A percentile compares a stretch with the other conserved stretches of the same genome.
These are phyloP conservation scores for Primulina tabacum DNA, from an alignment of 257 asterid species.

Conservation along the genomic window DNA sequence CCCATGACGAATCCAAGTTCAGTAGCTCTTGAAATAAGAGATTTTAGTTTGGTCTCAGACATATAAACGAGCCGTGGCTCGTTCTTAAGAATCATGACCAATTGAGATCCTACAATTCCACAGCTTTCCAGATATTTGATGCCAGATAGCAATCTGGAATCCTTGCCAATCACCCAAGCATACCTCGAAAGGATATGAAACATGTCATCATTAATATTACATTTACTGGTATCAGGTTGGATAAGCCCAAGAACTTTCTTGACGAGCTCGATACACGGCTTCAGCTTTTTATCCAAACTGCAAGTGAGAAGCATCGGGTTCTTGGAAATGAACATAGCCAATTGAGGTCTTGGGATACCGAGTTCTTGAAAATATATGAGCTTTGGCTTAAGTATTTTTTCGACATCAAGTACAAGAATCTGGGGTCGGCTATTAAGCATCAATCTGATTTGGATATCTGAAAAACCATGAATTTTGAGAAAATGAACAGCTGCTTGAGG, in stretches of 20 bases:
- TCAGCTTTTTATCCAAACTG: neutral
- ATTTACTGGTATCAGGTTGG: neutral
- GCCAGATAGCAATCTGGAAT: slow-evolving; percentile 10
- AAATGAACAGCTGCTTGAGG: neutral
- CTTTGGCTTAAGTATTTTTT: neutral
- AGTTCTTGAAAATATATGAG: neutral
- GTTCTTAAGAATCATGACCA: slow-evolving; percentile 21
- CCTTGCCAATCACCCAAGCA: slow-evolving; percentile 3
- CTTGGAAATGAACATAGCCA: neutral
- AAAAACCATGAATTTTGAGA: neutral
- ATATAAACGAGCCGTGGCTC: slow-evolving; percentile 7
- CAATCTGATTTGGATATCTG: neutral
- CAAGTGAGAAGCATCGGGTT: neutral
- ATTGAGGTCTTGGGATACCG: neutral
- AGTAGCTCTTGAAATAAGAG: slow-evolving; percentile 11
- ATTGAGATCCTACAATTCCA: slow-evolving; percentile 24
- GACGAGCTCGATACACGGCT: neutral
- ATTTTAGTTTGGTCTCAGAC: slow-evolving; percentile 13
- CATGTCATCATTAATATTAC: neutral
- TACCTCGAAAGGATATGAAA: slow-evolving; percentile 23
- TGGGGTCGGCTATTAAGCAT: neutral
- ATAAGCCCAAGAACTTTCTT: neutral
- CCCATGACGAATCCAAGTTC: slow-evolving; percentile 21
- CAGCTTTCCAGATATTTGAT: slow-evolving; percentile 9
- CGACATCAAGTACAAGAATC: neutral